phyloP scores from a whole-genome alignment of 2,329 filamentous ascomycete genomes.

The Colletotrichum camelliae region DNA sequence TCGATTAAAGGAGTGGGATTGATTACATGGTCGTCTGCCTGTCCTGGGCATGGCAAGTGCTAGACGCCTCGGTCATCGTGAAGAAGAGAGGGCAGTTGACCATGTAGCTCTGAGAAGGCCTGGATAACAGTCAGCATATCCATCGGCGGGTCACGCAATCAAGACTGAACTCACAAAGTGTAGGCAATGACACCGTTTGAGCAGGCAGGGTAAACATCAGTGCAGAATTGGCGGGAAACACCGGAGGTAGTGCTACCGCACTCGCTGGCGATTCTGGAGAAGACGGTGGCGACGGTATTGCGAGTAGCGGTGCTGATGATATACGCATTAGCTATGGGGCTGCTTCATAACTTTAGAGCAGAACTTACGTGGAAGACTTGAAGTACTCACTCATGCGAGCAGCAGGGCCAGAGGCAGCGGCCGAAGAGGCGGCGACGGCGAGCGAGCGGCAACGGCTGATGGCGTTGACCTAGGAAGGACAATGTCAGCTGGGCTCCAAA shows the following conservation, averaged over 20 bases:
- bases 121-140: not conserved
- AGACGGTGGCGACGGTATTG: conserved; percentile 56
- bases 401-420: conserved; percentile 53
- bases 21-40: conserved; percentile 61
- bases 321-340: not conserved
- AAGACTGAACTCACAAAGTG: not conserved
- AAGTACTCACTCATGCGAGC: conserved; percentile 66
- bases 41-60: conserved; percentile 10
- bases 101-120: conserved; percentile 55
- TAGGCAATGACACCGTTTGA: conserved; percentile 60
- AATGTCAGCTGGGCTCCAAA: not conserved
- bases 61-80: not conserved
- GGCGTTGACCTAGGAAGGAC: conserved; percentile 40
- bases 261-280: conserved; percentile 55
- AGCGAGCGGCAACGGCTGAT: conserved; percentile 59
- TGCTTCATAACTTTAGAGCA: accelerated
- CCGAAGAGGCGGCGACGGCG: conserved; percentile 56
- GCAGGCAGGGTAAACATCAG: conserved; percentile 61
- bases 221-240: conserved; percentile 61
- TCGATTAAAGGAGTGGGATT: not conserved
- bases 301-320: conserved; percentile 37
- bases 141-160: too few relatives aligned
- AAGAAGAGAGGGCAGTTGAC: conserved; percentile 55
- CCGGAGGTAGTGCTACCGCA: conserved; percentile 56
- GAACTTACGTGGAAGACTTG: conserved; percentile 52